Conservation (phyloP, 495 filamentous ascomycete species). For the Penicillium tannophilum region DNA sequence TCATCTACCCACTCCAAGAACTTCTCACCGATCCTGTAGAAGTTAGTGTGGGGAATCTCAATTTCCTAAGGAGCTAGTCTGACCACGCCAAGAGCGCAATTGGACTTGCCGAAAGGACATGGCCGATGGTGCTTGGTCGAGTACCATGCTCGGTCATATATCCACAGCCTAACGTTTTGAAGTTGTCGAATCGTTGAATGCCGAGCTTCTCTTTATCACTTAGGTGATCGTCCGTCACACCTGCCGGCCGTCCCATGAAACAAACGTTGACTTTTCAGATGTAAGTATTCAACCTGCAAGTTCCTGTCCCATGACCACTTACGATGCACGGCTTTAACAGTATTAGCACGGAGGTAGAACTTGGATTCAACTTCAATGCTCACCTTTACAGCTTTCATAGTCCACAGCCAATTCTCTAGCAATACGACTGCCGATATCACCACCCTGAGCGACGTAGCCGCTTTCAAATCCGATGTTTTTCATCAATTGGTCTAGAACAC, state of each 20-base stretch:
- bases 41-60: constrained; percentile 2
- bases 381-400: constrained; percentile 49
- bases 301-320: constrained; percentile 10
- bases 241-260: constrained; percentile 58
- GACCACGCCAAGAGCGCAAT: constrained; percentile 67
- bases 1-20: constrained; percentile 64
- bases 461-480: constrained; percentile 56
- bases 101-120: constrained; percentile 58
- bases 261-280: constrained; percentile 36
- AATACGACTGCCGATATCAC: constrained; percentile 63
- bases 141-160: constrained; percentile 63
- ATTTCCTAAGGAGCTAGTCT: constrained; percentile 9
- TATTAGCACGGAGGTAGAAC: constrained; percentile 4
- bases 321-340: constrained; percentile 37
- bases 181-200: constrained; percentile 34
- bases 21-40: constrained; percentile 65
- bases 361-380: background rate
- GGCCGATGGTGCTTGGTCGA: constrained; percentile 61
- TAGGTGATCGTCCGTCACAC: constrained; percentile 51
- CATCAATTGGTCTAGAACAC: constrained; percentile 61
- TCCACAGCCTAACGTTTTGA: constrained; percentile 42
- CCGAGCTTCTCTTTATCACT: constrained; percentile 38
- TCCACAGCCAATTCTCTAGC: constrained; percentile 44
- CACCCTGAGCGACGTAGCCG: constrained; percentile 67
- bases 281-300: constrained; percentile 4